Percentiles rank a stretch among this genome's conserved stretches.
These are phyloP conservation scores for Prototheca wickerhamii DNA, from an alignment of 163 green algal species.

Conservation along the genomic window DNA sequence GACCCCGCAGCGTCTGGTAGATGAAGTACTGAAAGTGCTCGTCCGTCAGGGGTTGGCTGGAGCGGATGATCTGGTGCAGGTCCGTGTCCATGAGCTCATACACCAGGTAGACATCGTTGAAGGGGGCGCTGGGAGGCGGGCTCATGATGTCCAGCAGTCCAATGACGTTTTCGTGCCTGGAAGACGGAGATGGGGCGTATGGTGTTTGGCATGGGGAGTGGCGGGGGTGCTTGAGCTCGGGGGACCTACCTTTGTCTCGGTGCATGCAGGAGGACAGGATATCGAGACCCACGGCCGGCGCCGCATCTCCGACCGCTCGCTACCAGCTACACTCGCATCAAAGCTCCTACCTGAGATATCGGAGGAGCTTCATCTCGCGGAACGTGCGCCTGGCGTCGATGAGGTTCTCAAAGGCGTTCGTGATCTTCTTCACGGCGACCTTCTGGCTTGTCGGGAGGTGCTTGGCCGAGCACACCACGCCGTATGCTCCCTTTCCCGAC, in stretches of 20 bases:
- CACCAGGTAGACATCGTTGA: constrained; percentile 95
- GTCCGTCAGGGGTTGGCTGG: constrained; percentile 79
- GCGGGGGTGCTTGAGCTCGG: background rate
- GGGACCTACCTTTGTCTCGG: too few relatives aligned
- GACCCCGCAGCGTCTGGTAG: constrained; percentile 87
- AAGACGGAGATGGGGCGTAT: too few relatives aligned
- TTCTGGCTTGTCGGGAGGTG: constrained; percentile 59
- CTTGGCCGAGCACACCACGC: constrained; percentile 87
- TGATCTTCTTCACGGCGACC: constrained; percentile 99
- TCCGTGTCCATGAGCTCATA: constrained; percentile 99
- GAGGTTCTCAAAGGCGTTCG: constrained; percentile 87
- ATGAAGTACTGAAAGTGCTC: constrained; percentile 97
- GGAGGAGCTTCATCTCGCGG: constrained; percentile 55
- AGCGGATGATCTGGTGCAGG: constrained; percentile 98
- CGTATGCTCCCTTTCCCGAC: constrained; percentile 94
- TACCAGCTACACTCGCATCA: too few relatives aligned
- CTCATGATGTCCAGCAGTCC: constrained; percentile 57
- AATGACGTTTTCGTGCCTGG: constrained; percentile 89
- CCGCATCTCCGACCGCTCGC: too few relatives aligned
- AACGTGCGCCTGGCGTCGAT: constrained; percentile 85
- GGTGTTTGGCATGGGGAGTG: too few relatives aligned
- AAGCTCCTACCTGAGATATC: background rate
- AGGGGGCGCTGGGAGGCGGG: constrained; percentile 39
- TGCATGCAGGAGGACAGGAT: too few relatives aligned
- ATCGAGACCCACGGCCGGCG: too few relatives aligned